phyloP scores from a whole-genome alignment of 768 basidiomycete genomes.

The Crassisporium funariophilum region DNA sequence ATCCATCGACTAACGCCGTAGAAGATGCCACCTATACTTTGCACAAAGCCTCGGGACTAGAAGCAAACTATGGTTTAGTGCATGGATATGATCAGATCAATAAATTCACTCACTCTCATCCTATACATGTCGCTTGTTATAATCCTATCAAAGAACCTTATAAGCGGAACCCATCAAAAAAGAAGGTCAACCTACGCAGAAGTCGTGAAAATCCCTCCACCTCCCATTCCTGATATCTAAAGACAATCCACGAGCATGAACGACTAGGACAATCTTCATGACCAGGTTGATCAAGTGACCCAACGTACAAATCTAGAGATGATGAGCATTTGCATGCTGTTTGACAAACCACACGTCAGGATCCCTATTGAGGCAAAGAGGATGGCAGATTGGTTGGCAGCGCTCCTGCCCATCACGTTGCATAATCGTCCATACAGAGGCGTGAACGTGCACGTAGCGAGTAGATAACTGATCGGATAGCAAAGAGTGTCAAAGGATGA shows the following conservation, averaged over 20 bases:
- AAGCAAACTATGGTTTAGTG: constrained; percentile 3
- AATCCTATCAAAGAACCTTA: constrained; percentile 44
- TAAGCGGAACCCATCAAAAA: background rate
- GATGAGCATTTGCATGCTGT: constrained; percentile 71
- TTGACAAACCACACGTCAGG: constrained; percentile 66
- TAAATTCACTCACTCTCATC: constrained; percentile 52
- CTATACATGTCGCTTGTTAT: constrained; percentile 82
- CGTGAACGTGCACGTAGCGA: constrained; percentile 82
- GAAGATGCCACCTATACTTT: constrained; percentile 75
- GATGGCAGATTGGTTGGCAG: constrained; percentile 68
- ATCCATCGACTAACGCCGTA: constrained; percentile 56
- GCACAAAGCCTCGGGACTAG: constrained; percentile 70
- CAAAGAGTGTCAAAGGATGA: background rate
- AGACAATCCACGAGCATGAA: too few species aligned
- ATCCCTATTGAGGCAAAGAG: constrained; percentile 64
- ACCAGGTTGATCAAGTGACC: too few species aligned
- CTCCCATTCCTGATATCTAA: constrained; percentile 77
- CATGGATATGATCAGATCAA: background rate
- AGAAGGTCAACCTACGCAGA: constrained; percentile 50
- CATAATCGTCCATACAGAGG: constrained; percentile 82
- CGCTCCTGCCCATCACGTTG: constrained; percentile 71
- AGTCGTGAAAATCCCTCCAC: constrained; percentile 75
- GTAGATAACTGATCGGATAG: constrained; percentile 54
- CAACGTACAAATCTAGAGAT: constrained; percentile 68
- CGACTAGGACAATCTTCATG: too few species aligned